Conservation (phyloP, 140 eudicot species). For the Bidens hawaiensis region DNA sequence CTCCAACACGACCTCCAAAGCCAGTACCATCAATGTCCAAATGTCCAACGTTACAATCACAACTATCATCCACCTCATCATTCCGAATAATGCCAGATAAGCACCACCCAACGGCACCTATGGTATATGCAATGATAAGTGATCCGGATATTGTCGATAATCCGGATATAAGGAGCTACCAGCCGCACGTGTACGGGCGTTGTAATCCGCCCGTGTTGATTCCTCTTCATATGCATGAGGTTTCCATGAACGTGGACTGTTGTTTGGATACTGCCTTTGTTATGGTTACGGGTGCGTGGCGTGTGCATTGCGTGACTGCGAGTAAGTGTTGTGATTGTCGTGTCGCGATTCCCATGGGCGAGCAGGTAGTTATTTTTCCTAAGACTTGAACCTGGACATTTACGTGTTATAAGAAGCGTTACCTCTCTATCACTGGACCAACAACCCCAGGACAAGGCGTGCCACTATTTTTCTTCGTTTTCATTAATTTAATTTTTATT, state of each 20-base stretch:
- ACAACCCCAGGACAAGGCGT: no score
- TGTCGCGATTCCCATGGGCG: conserved; percentile 79
- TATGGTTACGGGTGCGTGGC: conserved; percentile 63
- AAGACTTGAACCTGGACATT: no score
- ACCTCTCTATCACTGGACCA: no score
- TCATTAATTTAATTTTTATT: no score
- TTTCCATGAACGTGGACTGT: conserved; percentile 59
- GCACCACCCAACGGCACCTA: conserved; percentile 55
- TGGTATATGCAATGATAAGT: conserved; percentile 68
- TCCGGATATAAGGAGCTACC: conserved; percentile 85
- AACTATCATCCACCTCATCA: conserved; percentile 10
- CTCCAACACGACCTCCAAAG: conserved; percentile 37
- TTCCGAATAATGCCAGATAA: background rate
- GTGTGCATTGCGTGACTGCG: conserved; percentile 63
- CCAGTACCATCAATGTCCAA: conserved; percentile 23
- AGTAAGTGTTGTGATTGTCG: conserved; percentile 58
- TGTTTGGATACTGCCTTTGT: conserved; percentile 70
- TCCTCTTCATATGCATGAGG: conserved; percentile 72
- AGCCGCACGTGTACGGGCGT: conserved; percentile 85
- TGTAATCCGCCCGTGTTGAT: conserved; percentile 83
- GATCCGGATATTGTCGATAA: conserved; percentile 74
- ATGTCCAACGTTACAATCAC: conserved; percentile 1
- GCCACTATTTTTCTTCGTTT: no score
- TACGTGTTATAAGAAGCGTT: no score
- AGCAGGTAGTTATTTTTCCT: conserved; percentile 39